Conservation (phyloP, 306 rosid species). For the Abrus precatorius region DNA sequence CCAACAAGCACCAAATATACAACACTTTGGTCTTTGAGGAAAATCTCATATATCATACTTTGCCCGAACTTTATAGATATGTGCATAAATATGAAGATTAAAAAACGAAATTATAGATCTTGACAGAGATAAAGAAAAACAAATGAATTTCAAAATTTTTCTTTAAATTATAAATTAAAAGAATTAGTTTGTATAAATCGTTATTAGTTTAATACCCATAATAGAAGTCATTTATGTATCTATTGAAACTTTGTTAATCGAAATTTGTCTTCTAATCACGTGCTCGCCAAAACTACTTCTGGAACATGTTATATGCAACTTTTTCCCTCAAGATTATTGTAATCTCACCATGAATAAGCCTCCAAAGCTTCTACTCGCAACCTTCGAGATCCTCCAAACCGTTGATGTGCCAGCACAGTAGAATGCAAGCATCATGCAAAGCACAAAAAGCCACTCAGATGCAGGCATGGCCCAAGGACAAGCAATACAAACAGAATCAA, state of each 20-base stretch:
- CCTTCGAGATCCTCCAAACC: slow-evolving; percentile 7
- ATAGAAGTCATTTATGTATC: too few relatives aligned
- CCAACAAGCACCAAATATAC: background rate
- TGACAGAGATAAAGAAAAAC: too few relatives aligned
- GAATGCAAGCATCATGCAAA: background rate
- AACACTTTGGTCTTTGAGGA: background rate
- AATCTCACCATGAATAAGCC: background rate
- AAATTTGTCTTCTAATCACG: background rate
- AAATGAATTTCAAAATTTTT: too few relatives aligned
- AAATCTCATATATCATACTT: background rate
- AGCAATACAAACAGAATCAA: background rate
- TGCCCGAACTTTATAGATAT: too few relatives aligned
- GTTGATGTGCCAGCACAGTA: slow-evolving; percentile 2
- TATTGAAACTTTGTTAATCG: too few relatives aligned
- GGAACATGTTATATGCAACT: background rate
- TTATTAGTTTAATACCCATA: too few relatives aligned
- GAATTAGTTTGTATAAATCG: too few relatives aligned
- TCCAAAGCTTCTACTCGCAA: slow-evolving; percentile 12
- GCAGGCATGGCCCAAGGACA: background rate
- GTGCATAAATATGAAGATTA: too few relatives aligned
- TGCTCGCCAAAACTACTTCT: slow-evolving; percentile 9
- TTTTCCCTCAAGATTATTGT: background rate
- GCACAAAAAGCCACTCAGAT: background rate
- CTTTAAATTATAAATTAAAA: too few relatives aligned
- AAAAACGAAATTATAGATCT: too few relatives aligned